These are phyloP conservation scores for Silene uniflora DNA, from an alignment of 148 eudicot genomes.

Conservation along the genomic window DNA sequence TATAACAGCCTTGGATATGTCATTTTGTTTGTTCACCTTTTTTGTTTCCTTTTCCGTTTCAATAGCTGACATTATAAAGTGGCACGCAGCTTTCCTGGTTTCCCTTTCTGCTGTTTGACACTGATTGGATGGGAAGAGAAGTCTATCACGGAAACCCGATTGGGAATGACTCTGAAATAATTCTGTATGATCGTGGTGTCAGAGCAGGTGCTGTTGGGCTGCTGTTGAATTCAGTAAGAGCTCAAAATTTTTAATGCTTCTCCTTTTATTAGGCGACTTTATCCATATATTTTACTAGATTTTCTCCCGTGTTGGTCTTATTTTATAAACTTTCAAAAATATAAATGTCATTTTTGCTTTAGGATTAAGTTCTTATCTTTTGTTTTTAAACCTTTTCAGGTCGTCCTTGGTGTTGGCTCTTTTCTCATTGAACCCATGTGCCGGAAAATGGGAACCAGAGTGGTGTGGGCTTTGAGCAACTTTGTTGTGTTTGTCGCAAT, in stretches of 20 bases:
- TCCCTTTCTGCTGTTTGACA: slow-evolving; percentile 93
- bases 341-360: not conserved
- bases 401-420: slow-evolving; percentile 84
- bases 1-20: not conserved
- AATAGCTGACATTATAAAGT: not conserved
- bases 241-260: slow-evolving; percentile 26
- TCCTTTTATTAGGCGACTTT: slow-evolving; percentile 7
- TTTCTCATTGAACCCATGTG: slow-evolving; percentile 95
- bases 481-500: slow-evolving; percentile 76
- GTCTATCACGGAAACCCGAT: slow-evolving; percentile 84
- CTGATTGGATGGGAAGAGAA: slow-evolving; percentile 99
- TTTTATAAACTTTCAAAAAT: not conserved
- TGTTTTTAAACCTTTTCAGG: slow-evolving; percentile 36
- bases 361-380: slow-evolving; percentile 1
- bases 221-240: slow-evolving; percentile 97
- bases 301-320: not conserved
- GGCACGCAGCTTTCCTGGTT: slow-evolving; percentile 86
- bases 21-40: not conserved
- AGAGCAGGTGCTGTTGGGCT: slow-evolving; percentile 99
- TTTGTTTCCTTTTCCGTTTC: not conserved
- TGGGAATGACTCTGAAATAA: slow-evolving; percentile 49
- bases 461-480: slow-evolving; percentile 93
- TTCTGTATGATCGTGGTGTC: slow-evolving; percentile 84
- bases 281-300: slow-evolving; percentile 1
- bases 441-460: slow-evolving; percentile 65